phyloP scores from a whole-genome alignment of 129 eudicot species.

The Saussurea involucrata region DNA sequence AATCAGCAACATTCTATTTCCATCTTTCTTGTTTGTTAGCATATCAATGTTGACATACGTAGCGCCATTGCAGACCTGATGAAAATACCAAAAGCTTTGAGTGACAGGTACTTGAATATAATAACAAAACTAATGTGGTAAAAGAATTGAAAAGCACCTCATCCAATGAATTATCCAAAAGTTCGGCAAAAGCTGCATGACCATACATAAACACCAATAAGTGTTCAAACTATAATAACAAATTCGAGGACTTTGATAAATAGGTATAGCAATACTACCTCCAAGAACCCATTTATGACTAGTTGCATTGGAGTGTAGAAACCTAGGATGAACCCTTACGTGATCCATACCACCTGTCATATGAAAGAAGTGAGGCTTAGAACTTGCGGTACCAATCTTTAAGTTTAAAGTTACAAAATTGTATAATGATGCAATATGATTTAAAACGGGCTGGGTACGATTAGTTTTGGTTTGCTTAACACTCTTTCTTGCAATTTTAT shows the following conservation, averaged over 20 bases:
- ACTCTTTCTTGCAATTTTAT: neutral
- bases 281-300: slow-evolving; percentile 99
- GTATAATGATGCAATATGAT: neutral
- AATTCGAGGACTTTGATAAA: slow-evolving; percentile 4
- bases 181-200: slow-evolving; percentile 87
- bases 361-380: neutral
- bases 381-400: neutral
- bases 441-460: neutral
- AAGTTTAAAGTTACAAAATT: neutral
- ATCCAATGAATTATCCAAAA: slow-evolving; percentile 88
- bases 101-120: neutral
- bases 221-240: slow-evolving; percentile 12
- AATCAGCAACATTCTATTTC: slow-evolving; percentile 75
- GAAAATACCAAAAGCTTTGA: neutral
- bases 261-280: slow-evolving; percentile 43
- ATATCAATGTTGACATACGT: slow-evolving; percentile 81
- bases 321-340: slow-evolving; percentile 94
- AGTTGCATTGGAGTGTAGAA: slow-evolving; percentile 93
- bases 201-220: neutral
- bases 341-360: slow-evolving; percentile 93
- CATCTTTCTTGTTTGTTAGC: slow-evolving; percentile 76
- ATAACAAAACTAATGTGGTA: neutral
- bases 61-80: slow-evolving; percentile 80
- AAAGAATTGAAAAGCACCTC: slow-evolving; percentile 44
- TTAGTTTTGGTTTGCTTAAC: neutral